Conservation (phyloP, 306 rosid species). For the Quillaja saponaria region DNA sequence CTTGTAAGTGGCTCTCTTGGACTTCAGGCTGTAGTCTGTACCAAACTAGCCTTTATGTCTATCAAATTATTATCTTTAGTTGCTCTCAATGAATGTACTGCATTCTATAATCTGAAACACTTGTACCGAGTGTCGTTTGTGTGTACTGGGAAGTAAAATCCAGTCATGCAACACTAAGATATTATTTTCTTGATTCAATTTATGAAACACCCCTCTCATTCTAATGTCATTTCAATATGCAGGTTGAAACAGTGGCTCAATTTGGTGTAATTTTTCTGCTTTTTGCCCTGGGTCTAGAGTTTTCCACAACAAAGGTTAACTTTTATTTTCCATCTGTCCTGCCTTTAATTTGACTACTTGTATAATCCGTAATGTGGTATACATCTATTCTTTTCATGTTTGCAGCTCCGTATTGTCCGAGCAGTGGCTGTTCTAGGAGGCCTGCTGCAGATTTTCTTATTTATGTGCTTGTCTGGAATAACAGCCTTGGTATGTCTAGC, state of each 20-base stretch:
- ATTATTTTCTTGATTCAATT: no score
- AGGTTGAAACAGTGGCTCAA: conserved; percentile 99
- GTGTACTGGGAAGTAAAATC: no score
- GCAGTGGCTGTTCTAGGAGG: conserved; percentile 96
- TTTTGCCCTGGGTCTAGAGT: conserved; percentile 92
- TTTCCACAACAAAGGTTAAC: conserved; percentile 78
- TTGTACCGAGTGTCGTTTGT: no score
- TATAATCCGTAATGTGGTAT: conserved; percentile 24
- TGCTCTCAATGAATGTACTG: no score
- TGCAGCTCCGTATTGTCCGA: conserved; percentile 91
- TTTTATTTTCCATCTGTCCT: conserved; percentile 22
- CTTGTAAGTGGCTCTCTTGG: no score
- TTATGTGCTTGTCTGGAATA: conserved; percentile 91
- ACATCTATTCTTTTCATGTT: conserved; percentile 30
- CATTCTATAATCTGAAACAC: no score
- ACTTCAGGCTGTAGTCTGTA: no score
- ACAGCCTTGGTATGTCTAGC: conserved; percentile 72
- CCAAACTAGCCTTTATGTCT: no score
- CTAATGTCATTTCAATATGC: conserved; percentile 25
- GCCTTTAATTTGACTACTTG: conserved; percentile 16
- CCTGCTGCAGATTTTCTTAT: conserved; percentile 83
- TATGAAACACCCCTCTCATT: no score
- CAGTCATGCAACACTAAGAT: no score
- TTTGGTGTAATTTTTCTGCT: conserved; percentile 98
- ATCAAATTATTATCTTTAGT: no score